Percentiles rank a stretch among this genome's conserved stretches.
Evolutionary conservation across 768 basidiomycete genomes (phyloP).

Genomic region (Mycena galopus): DNA sequence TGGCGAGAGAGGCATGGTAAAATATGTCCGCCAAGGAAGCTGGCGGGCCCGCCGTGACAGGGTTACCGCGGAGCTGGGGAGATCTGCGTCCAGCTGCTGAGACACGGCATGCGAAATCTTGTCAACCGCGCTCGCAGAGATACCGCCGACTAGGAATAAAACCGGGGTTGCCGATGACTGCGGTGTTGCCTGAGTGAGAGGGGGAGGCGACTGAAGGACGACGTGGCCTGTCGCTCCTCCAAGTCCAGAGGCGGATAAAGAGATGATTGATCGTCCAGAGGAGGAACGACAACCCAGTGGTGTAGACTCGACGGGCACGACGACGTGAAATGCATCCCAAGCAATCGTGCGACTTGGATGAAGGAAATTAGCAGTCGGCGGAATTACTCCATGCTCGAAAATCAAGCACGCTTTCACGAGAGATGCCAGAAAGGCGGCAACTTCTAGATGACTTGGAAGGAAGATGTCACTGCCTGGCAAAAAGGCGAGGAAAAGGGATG

Average conservation of each 20-base stretch:
- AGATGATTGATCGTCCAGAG: background rate
- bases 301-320: background rate
- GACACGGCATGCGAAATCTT: no score
- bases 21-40: constrained; percentile 33
- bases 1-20: background rate
- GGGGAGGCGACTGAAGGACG: background rate
- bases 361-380: constrained; percentile 45
- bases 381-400: constrained; percentile 40
- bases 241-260: background rate
- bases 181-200: background rate
- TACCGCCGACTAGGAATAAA: constrained; percentile 6
- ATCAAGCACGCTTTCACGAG: constrained; percentile 49
- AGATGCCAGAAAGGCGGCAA: background rate
- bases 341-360: constrained; percentile 41
- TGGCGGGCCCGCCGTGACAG: constrained; percentile 35
- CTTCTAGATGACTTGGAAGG: background rate
- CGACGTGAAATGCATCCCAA: constrained; percentile 37
- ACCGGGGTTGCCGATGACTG: background rate
- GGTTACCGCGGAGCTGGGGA: background rate
- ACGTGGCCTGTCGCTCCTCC: background rate
- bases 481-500: background rate
- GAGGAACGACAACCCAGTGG: background rate
- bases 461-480: background rate
- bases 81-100: background rate
- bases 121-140: constrained; percentile 3